Percentiles rank a stretch among this genome's conserved stretches.
Conservation (phyloP, 2,329 filamentous ascomycete species). For the Ophiocordyceps camponoti-saundersi region DNA sequence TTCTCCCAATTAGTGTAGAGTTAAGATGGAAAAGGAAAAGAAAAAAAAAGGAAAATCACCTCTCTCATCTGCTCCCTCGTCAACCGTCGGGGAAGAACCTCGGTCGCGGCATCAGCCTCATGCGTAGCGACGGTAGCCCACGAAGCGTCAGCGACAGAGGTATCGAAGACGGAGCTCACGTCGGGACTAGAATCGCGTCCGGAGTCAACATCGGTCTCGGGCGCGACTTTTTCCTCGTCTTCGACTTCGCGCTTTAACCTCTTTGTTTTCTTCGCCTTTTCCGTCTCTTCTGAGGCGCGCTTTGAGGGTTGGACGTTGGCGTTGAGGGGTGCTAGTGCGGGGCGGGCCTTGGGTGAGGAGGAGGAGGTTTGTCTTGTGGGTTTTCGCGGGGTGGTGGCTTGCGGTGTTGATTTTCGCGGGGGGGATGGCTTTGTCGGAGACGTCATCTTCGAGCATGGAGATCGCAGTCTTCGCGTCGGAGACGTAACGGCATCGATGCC, state of each 20-base stretch:
- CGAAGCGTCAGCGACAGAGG: constrained; percentile 27
- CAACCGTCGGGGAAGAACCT: constrained; percentile 11
- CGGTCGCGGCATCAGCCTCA: constrained; percentile 22
- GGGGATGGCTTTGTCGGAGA: too few relatives aligned
- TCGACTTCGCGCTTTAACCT: not conserved
- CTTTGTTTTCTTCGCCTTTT: not conserved
- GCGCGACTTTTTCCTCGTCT: not conserved
- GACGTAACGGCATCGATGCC: too few relatives aligned
- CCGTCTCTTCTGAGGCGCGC: not conserved
- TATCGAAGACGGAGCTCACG: constrained; percentile 32
- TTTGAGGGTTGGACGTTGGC: constrained; percentile 19
- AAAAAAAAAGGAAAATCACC: constrained; percentile 16
- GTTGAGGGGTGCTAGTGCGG: constrained; percentile 26
- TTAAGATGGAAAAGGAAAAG: not conserved
- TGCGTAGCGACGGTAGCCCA: constrained; percentile 28
- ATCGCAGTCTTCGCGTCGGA: too few relatives aligned
- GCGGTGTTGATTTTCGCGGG: too few relatives aligned
- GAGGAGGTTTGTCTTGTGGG: too few relatives aligned
- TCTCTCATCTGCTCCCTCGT: constrained; percentile 36
- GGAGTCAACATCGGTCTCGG: not conserved
- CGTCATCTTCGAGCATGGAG: too few relatives aligned
- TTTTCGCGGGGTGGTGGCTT: too few relatives aligned
- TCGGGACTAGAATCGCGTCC: constrained; percentile 17
- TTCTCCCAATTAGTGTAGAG: not conserved
- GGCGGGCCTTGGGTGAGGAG: too few relatives aligned